Base-by-base conservation (phyloP, 2,329 filamentous ascomycete genomes). In the Clonostachys sp. region DNA sequence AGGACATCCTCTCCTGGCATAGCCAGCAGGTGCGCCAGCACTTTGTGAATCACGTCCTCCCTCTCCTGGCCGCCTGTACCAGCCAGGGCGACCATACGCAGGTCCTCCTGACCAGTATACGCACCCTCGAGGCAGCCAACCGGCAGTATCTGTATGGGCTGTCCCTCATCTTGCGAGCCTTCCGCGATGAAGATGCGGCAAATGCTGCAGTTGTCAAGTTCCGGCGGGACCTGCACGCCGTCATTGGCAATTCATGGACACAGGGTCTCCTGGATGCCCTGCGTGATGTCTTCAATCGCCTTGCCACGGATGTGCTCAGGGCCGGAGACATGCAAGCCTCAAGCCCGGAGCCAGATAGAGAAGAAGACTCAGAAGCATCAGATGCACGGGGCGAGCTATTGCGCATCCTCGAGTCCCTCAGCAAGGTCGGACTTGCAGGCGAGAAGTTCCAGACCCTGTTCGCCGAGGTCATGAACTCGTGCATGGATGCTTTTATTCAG, bases 381-480 rank as follows among this genome's bases (percentile, higher is more conserved):
- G 62, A 56, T 45, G 71, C 77, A 48, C 71, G 74, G 35, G 66
- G 72, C 34, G 74, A 80, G 44, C 65, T 88, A 42, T 63, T 80
- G 33, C 61, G 72, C 39, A 64, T 89, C 16, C 68, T 87, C 3
- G 73, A 78, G 44, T 77, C 80, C 9, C 67, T 91, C 14, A 70
- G 77, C 53, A 73, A 78, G 42, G 80, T 89, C 18, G 87, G 87
- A 1, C 67, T 91, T 16, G 83, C 83, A 2, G 85, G 84, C 24
- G 83, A 87, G 56, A 74, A 71, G 44, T 87, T 87, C 45, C 84
- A 90, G 57, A 77, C 86, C 33, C 71, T 87, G 35, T 85, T 90
- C 57, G 87, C 86, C 14, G 82, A 86, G 61, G 75, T 86, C 24
- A 84, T 90, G 74, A 77, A 89, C 58, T 67, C 68, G 35, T 73